A percentile compares a stretch with the other conserved stretches of the same genome.
phyloP scores from a whole-genome alignment of 2,329 filamentous ascomycete species.

The Dactylellina drechsleri region DNA sequence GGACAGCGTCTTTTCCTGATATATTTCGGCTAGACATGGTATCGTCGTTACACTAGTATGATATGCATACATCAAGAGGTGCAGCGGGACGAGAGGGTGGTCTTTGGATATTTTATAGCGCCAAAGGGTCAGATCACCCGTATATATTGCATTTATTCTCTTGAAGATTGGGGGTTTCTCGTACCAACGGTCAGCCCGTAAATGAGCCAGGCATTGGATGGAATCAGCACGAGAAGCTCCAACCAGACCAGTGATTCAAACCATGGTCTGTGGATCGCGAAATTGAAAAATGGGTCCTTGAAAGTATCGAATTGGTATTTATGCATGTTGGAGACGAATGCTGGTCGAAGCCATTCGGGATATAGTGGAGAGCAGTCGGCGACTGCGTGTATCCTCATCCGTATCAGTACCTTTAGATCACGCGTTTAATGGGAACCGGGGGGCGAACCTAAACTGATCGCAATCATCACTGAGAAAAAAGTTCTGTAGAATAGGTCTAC shows the following conservation, averaged over 20 bases:
- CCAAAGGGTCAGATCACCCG: not conserved
- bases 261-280: slow-evolving; percentile 41
- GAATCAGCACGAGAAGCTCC: slow-evolving; percentile 45
- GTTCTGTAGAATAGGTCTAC: slow-evolving; percentile 44
- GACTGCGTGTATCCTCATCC: slow-evolving; percentile 14
- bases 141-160: no score
- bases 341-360: slow-evolving; percentile 43
- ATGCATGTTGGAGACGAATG: slow-evolving; percentile 39
- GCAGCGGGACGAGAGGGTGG: slow-evolving; percentile 42
- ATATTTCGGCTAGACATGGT: slow-evolving; percentile 45
- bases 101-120: slow-evolving; percentile 17
- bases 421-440: not conserved
- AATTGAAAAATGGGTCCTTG: slow-evolving; percentile 50
- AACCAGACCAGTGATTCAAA: slow-evolving; percentile 45
- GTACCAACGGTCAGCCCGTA: slow-evolving; percentile 49
- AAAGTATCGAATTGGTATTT: slow-evolving; percentile 42
- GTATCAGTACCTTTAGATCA: not conserved
- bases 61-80: slow-evolving; percentile 50
- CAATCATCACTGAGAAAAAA: slow-evolving; percentile 40
- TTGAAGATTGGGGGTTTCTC: not conserved
- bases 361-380: slow-evolving; percentile 50
- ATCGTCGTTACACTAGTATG: slow-evolving; percentile 45
- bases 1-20: slow-evolving; percentile 25
- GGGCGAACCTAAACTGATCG: slow-evolving; percentile 34
- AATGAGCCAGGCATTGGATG: slow-evolving; percentile 45